Conservation (phyloP, 192 early-diverging fungal species). For the Coemansia sp. region DNA sequence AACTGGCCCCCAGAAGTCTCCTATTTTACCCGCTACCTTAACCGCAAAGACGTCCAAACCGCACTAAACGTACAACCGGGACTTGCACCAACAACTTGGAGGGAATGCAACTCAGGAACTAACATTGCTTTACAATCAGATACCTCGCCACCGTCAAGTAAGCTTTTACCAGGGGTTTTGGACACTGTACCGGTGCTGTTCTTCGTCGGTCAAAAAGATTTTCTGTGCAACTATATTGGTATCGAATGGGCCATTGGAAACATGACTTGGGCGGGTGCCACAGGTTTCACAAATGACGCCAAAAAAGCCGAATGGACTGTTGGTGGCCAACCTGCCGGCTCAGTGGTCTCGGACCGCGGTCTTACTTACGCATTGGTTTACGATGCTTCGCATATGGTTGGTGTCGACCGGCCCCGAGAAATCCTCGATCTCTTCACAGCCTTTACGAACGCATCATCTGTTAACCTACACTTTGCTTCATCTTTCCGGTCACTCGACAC, state of each 20-base stretch:
- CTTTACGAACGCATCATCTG: constrained; percentile 47
- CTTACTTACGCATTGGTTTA: constrained; percentile 63
- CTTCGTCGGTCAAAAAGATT: constrained; percentile 69
- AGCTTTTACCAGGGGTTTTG: constrained; percentile 56
- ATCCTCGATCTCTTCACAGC: constrained; percentile 63
- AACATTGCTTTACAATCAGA: constrained; percentile 35
- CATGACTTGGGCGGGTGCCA: constrained; percentile 62
- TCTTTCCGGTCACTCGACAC: constrained; percentile 19
- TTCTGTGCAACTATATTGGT: constrained; percentile 74
- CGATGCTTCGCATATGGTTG: constrained; percentile 73
- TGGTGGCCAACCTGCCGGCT: constrained; percentile 48
- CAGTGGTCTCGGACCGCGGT: constrained; percentile 57
- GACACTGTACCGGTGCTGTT: constrained; percentile 56
- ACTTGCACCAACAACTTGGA: constrained; percentile 43
- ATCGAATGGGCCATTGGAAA: constrained; percentile 62
- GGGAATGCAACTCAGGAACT: constrained; percentile 62
- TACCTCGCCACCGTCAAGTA: constrained; percentile 46
- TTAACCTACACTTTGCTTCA: constrained; percentile 44
- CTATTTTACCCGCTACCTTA: constrained; percentile 47
- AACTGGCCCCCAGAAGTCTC: constrained; percentile 58
- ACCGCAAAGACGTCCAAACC: constrained; percentile 55
- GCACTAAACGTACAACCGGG: constrained; percentile 54
- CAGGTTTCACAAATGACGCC: constrained; percentile 46
- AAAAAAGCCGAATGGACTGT: constrained; percentile 55
- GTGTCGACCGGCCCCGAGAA: constrained; percentile 65